Base-by-base conservation (phyloP, 2,329 filamentous ascomycete species). In the Penicillium sp. region DNA sequence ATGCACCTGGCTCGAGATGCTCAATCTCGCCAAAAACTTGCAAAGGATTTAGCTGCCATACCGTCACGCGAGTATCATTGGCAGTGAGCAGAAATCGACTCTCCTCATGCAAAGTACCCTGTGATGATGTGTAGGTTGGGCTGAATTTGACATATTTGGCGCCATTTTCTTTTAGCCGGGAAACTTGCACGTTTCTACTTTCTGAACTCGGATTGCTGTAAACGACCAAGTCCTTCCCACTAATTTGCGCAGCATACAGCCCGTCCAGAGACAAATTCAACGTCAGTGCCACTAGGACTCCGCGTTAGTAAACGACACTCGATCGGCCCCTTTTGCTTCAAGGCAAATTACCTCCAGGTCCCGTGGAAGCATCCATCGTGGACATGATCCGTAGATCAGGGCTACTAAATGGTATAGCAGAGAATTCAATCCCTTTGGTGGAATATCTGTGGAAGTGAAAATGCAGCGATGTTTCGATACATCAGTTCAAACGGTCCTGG, bases 1-100 rank as follows among this genome's bases (percentile, higher is more conserved):
- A 50, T n/a, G 55, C 55, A 3, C 63, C 61, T 0, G 64, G 56
- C 29, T 73, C 70, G 25, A 71, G 55, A 34, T 62, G 65, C 43
- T 71, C 67, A n/a, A 73, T 70, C 35, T 71, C 66, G 8, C 68
- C 70, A 24, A 64, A 56, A 51, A 64, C 62, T 46, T 65, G 60
- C 36, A 71, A 51, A 5, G 69, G 61, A n/a, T 64, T 46, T 18
- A 70, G 39, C 46, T 70, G 61, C 66, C 66, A 71, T 25, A 70
- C 53, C 6, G 65, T 59, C 45, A 72, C 60, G 37, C 65, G 66
- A 36, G 54, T 56, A 32, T 66, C 61, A 39, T 60, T 70, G 25
- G 63, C 63, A 39, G 57, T 66, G 2, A 73, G 57, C 12, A 72
- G 27, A 12, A 66, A 65, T 39, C 60, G 59, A 32, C 53, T 59